Evolutionary conservation across 2,329 filamentous ascomycete genomes (phyloP).

Genomic region (Rutstroemia sp.): DNA sequence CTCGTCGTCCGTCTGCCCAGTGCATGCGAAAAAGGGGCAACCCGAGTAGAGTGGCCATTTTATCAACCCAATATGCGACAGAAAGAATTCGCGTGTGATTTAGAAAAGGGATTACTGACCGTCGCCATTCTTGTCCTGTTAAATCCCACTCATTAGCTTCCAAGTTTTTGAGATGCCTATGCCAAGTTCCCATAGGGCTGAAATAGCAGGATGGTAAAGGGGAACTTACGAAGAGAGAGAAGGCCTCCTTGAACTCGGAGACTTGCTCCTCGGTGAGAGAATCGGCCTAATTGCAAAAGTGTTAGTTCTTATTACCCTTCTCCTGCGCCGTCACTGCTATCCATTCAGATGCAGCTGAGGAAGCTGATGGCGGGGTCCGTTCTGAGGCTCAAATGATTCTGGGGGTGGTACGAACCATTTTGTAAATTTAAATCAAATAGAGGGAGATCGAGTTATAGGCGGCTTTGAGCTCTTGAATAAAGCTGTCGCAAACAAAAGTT

Average conservation of each 20-base stretch:
- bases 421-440: background rate
- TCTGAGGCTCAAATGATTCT: background rate
- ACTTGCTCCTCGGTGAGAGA: conserved; percentile 99
- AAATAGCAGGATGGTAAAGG: conserved; percentile 1
- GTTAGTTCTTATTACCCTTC: conserved; percentile 9
- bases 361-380: conserved; percentile 1
- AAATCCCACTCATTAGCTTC: conserved; percentile 22
- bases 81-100: too few species aligned
- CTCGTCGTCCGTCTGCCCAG: background rate
- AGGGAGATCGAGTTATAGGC: background rate
- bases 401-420: background rate
- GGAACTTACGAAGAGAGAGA: conserved; percentile 94
- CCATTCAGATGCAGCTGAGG: background rate
- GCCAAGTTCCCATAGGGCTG: conserved; percentile 14
- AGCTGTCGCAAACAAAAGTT: background rate
- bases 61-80: background rate
- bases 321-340: background rate
- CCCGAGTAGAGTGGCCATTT: background rate
- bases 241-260: conserved; percentile 99
- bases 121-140: conserved; percentile 83
- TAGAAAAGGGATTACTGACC: conserved; percentile 49
- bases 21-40: background rate
- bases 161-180: conserved; percentile 14
- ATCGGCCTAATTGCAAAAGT: conserved; percentile 61
- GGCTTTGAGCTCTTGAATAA: background rate